phyloP scores from a whole-genome alignment of 495 filamentous ascomycete species.

The Podospora conica region DNA sequence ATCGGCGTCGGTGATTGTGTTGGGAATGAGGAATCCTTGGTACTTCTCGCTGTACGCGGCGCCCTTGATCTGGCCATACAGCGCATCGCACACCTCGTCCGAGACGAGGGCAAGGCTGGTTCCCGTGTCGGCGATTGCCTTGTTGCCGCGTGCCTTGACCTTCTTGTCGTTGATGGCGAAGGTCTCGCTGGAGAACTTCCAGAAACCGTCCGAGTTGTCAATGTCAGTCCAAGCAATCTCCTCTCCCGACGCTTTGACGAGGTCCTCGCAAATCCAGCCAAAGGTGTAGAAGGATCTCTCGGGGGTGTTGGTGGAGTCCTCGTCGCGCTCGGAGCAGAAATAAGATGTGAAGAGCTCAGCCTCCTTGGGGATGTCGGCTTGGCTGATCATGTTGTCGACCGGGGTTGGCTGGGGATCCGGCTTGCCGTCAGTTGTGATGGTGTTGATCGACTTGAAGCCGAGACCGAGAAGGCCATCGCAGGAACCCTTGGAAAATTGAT shows the following conservation, averaged over 20 bases:
- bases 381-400: slow-evolving; percentile 69
- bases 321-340: slow-evolving; percentile 58
- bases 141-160: slow-evolving; percentile 54
- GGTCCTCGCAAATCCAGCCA: slow-evolving; percentile 65
- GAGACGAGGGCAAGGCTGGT: slow-evolving; percentile 67
- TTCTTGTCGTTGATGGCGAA: slow-evolving; percentile 56
- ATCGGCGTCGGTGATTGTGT: slow-evolving; percentile 45
- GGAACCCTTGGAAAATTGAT: slow-evolving; percentile 50
- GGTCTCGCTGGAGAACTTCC: slow-evolving; percentile 59
- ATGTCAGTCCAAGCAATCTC: slow-evolving; percentile 59
- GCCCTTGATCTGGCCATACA: slow-evolving; percentile 68
- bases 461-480: slow-evolving; percentile 74
- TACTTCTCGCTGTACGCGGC: slow-evolving; percentile 54
- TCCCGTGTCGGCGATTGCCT: slow-evolving; percentile 75
- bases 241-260: slow-evolving; percentile 48
- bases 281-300: slow-evolving; percentile 71
- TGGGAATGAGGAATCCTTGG: slow-evolving; percentile 67
- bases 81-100: slow-evolving; percentile 56
- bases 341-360: slow-evolving; percentile 69
- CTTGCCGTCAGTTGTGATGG: slow-evolving; percentile 41
- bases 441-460: slow-evolving; percentile 66
- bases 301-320: slow-evolving; percentile 17
- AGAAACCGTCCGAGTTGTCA: slow-evolving; percentile 67
- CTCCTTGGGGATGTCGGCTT: slow-evolving; percentile 56
- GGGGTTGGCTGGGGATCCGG: slow-evolving; percentile 59